Evolutionary conservation across 1,284 basidiomycete genomes (phyloP).

Genomic region (Ustilago trichophora): DNA sequence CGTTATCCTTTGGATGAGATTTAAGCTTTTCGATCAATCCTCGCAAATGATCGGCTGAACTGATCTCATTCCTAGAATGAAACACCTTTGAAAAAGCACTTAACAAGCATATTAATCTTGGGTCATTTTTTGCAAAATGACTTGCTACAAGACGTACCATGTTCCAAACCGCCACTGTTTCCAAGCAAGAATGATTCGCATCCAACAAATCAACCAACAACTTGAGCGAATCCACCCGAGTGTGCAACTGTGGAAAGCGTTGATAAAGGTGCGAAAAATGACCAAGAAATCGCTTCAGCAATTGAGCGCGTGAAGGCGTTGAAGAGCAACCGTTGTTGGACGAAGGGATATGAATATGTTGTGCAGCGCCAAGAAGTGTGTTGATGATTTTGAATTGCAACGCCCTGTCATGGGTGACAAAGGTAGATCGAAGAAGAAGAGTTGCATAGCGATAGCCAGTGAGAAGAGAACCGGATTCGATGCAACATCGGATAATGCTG

Average conservation of each 20-base stretch:
- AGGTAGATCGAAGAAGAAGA: background rate
- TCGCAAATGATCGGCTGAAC: too few species aligned
- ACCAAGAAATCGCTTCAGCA: constrained; percentile 24
- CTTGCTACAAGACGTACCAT: too few species aligned
- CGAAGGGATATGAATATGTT: constrained; percentile 18
- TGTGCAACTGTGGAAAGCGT: constrained; percentile 2
- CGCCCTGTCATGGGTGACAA: background rate
- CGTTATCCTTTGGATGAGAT: too few species aligned
- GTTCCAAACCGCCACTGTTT: too few species aligned
- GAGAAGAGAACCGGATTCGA: constrained; percentile 20
- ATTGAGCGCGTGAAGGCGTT: constrained; percentile 16
- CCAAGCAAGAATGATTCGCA: too few species aligned
- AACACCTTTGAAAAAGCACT: too few species aligned
- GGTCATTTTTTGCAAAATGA: too few species aligned
- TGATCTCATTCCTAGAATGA: too few species aligned
- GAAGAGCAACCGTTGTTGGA: too few species aligned
- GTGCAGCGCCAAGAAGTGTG: constrained; percentile 20
- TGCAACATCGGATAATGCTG: constrained; percentile 15
- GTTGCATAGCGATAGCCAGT: constrained; percentile 11
- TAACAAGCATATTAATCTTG: too few species aligned
- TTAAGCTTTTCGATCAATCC: too few species aligned
- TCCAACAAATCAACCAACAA: too few species aligned
- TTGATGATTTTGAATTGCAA: constrained; percentile 7
- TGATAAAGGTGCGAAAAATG: constrained; percentile 23
- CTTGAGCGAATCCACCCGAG: constrained; percentile 1